Evolutionary conservation across 139 green algal species (phyloP), one percentile per base, ranked within the genome.

Genomic region (Chlamydomonas sp.): DNA sequence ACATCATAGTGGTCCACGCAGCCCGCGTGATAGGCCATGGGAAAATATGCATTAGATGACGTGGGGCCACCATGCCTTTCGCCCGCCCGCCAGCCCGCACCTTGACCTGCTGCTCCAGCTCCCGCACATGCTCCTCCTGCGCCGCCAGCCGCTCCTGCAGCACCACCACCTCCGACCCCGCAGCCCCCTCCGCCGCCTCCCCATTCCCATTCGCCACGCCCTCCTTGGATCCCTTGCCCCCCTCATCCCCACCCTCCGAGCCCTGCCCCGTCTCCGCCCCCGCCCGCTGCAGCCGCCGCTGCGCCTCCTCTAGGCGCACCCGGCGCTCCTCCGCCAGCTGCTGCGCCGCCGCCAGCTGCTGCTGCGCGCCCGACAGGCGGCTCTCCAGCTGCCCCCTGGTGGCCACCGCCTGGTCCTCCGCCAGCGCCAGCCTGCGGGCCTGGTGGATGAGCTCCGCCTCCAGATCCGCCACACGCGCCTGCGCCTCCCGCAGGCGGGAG

Each of bases 381-480:
- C 31, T 18, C 63, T 71, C 18, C 57, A n/a, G 68, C 20, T 49
- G 9, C n/a, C 60, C 60, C 68, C 20, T 58, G 17, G 49, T 72
- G 69, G 83, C 83, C 10, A 87, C 83, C 59, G 83, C 83, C 12
- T 3, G 1, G 74, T 87, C 83, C 14, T 87, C 83, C 9, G 69
- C 59, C 62, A 67, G 31, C 20, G 83, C 83, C 61, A 87, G 72
- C 73, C 74, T 87, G 3, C 83, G 61, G 0, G 83, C 83, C 73
- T 15, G n/a, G 2, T 62, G 31, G 31, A 87, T 87, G 6, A 87
- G 57, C 61, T 87, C 83, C 31, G 14, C 72, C 73, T 87, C 83
- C 20, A 87, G 73, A 17, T 87, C 83, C 31, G 72, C 62, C 3
- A 87, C 61, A 1, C 83, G 83, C 12, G 72, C 62, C 2, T 60